Percentiles rank a stretch among this genome's conserved stretches.
Evolutionary conservation across 2,329 filamentous ascomycete genomes (phyloP).

Genomic region (Trematosphaeria pertusa): DNA sequence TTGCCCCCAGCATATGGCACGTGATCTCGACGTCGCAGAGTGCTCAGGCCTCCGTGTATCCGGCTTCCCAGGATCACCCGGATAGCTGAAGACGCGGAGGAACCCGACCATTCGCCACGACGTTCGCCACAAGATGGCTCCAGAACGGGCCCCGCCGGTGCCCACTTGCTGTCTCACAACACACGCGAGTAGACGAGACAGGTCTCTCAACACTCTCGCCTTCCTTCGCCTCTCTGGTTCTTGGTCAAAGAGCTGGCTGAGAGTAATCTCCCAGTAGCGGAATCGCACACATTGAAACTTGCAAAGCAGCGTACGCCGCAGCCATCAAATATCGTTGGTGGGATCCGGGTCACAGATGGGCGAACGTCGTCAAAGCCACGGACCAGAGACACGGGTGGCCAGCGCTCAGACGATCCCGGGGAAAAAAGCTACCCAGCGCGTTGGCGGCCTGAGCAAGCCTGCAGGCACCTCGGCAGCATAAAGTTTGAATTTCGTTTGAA

Average conservation of each 20-base stretch:
- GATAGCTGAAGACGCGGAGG: no score
- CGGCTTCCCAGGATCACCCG: no score
- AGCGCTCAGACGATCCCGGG: conserved; percentile 4
- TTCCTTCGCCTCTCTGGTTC: neutral
- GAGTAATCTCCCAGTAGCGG: no score
- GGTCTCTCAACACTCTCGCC: conserved; percentile 22
- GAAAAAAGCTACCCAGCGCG: conserved; percentile 29
- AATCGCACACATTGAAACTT: no score
- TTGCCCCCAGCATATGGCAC: no score
- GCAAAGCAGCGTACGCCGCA: no score
- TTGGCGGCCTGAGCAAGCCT: conserved; percentile 25
- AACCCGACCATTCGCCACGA: conserved; percentile 12
- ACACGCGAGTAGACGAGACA: conserved; percentile 35
- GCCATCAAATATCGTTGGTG: no score
- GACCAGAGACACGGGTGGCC: conserved; percentile 16
- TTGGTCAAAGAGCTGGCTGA: conserved; percentile 5
- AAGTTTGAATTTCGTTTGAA: conserved; percentile 39
- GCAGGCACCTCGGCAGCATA: conserved; percentile 32
- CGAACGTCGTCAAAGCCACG: conserved; percentile 9
- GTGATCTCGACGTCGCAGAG: no score
- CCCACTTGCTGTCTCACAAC: conserved; percentile 45
- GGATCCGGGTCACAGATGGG: no score
- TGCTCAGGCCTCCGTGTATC: no score
- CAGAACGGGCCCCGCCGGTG: conserved; percentile 39
- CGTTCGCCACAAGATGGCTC: conserved; percentile 33